phyloP scores from a whole-genome alignment of 2,329 filamentous ascomycete species.

The Lasiodiplodia hormozganensis region DNA sequence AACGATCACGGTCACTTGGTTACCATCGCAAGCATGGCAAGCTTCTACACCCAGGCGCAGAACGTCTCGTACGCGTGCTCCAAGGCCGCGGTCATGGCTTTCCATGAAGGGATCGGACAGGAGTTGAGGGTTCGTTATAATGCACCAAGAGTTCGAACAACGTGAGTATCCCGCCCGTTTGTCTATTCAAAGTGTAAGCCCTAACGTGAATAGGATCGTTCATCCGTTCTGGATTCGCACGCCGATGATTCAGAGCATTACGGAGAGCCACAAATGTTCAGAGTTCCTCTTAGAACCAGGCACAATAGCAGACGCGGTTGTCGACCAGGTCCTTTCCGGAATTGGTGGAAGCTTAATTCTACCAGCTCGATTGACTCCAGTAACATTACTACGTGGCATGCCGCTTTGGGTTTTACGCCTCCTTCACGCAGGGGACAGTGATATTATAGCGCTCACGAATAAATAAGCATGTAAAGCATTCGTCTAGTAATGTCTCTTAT shows the following conservation, averaged over 20 bases:
- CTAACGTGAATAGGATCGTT: constrained; percentile 35
- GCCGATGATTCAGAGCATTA: constrained; percentile 42
- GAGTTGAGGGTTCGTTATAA: constrained; percentile 49
- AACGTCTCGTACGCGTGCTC: constrained; percentile 61
- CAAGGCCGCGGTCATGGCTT: constrained; percentile 59
- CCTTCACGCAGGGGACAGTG: neutral
- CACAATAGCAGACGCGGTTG: constrained; percentile 50
- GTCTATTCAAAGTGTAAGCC: neutral
- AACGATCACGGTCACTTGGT: constrained; percentile 61
- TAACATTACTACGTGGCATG: neutral
- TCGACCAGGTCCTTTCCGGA: constrained; percentile 49
- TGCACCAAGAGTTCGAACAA: constrained; percentile 31
- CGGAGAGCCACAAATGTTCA: neutral
- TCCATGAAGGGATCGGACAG: constrained; percentile 57
- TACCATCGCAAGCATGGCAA: constrained; percentile 61
- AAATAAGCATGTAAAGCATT: no score
- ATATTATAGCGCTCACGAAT: neutral
- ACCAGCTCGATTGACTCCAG: constrained; percentile 33
- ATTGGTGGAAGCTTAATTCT: constrained; percentile 50
- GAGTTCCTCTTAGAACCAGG: constrained; percentile 45
- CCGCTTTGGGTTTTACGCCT: neutral
- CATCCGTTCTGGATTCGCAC: constrained; percentile 52
- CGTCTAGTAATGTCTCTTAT: no score
- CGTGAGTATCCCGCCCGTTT: neutral
- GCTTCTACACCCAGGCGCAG: constrained; percentile 43